phyloP scores from a whole-genome alignment of 768 basidiomycete genomes.

The Termitomyces sp. region DNA sequence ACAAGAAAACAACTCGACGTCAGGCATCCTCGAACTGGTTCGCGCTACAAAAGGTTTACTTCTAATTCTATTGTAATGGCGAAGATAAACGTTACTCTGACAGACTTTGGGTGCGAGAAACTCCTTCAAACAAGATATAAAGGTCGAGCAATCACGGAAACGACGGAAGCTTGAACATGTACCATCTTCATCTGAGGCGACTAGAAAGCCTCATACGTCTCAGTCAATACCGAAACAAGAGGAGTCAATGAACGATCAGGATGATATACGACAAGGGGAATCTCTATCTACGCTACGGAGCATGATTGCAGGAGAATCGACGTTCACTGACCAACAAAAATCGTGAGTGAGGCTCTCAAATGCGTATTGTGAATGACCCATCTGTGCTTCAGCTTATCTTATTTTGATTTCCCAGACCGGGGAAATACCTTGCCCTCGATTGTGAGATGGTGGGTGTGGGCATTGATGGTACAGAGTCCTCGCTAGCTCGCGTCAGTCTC shows the following conservation, averaged over 20 bases:
- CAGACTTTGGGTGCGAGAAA: constrained; percentile 16
- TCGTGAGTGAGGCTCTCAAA: constrained; percentile 33
- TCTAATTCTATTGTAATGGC: not conserved
- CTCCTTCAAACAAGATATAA: not conserved
- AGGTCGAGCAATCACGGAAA: constrained; percentile 18
- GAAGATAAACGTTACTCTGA: not conserved
- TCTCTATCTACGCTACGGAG: constrained; percentile 40
- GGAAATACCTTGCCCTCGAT: constrained; percentile 81
- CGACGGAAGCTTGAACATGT: constrained; percentile 25
- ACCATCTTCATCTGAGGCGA: constrained; percentile 8
- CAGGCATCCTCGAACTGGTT: constrained; percentile 61
- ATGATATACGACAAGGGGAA: constrained; percentile 43
- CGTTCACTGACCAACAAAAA: constrained; percentile 36
- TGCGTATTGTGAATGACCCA: constrained; percentile 3
- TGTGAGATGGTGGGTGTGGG: constrained; percentile 99
- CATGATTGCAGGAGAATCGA: constrained; percentile 50
- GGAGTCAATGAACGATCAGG: not conserved
- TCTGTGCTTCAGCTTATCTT: not conserved
- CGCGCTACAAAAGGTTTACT: constrained; percentile 46
- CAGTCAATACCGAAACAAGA: not conserved
- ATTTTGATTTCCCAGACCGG: constrained; percentile 38
- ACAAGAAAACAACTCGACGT: not conserved
- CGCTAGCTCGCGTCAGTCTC: constrained; percentile 83
- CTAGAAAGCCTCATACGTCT: not conserved
- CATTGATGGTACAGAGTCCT: constrained; percentile 74